A percentile compares a stretch with the other conserved stretches of the same genome.
phyloP scores from a whole-genome alignment of 1,284 basidiomycete species.

The Macrocystidia cucumis region DNA sequence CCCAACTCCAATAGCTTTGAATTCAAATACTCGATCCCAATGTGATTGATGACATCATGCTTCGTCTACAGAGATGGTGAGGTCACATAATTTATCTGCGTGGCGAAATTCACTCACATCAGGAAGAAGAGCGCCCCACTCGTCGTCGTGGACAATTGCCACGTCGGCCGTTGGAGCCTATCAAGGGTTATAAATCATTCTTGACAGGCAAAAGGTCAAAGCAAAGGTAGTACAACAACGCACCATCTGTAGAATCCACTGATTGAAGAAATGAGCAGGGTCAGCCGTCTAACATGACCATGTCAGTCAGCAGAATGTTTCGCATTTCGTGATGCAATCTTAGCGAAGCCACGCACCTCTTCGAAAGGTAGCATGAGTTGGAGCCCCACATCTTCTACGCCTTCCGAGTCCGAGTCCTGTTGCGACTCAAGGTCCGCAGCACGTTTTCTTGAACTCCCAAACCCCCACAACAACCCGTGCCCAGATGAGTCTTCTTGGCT shows the following conservation, averaged over 20 bases:
- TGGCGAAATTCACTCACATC: constrained; percentile 4
- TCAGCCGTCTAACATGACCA: constrained; percentile 3
- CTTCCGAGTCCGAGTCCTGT: too few species aligned
- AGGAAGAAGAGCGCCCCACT: constrained; percentile 12
- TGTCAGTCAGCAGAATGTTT: background rate
- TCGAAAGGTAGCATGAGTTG: too few species aligned
- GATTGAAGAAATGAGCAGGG: constrained; percentile 12
- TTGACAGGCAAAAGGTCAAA: background rate
- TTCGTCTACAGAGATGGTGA: too few species aligned
- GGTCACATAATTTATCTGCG: too few species aligned
- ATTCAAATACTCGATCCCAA: too few species aligned
- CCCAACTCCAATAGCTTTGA: too few species aligned
- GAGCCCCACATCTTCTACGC: too few species aligned
- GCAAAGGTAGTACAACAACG: background rate
- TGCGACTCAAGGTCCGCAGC: too few species aligned
- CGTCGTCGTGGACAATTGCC: constrained; percentile 15
- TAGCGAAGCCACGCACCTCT: background rate
- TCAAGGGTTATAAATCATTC: too few species aligned
- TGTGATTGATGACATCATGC: too few species aligned
- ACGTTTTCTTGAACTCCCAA: constrained; percentile 1
- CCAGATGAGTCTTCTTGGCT: constrained; percentile 1
- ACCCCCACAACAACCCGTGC: background rate
- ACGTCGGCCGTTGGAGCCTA: constrained; percentile 11
- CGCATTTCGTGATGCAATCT: background rate
- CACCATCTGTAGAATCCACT: constrained; percentile 11